Base-by-base conservation (phyloP, 768 basidiomycete genomes). In the Tylopilus intermedius region DNA sequence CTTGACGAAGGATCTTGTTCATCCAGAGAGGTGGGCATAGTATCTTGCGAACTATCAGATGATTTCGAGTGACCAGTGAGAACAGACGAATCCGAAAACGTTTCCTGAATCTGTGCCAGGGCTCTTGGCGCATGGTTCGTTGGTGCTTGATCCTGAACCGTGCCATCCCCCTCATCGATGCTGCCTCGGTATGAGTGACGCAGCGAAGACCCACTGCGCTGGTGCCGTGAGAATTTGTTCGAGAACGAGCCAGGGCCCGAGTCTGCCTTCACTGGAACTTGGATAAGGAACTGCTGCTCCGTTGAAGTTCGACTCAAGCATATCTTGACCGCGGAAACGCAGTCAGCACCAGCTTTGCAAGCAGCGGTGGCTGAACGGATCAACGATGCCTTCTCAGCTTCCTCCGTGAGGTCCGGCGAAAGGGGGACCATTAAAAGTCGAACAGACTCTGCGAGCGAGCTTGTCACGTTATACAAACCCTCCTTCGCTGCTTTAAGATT, bases 281-380 rank as follows among this genome's bases (percentile, higher is more conserved):
- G 79, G 66, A 88, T 77, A 56, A 88, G 69, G 63, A 88, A 84
- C 9, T 83, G 78, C 37, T 77, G 75, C 61, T 85, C 84, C 39
- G 79, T 77, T 11, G 77, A 69, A 21, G 84, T 75, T 47, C 84
- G 78, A 64, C 77, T 82, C 50, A 94, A 70, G 64, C 90, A 94
- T 55, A 86, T 78, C 70, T 88, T 91, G 59, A 94, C 90, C 24
- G 90, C 82, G 8, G 84, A 79, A 39, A 92, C 86, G 67, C 93
- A 95, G 56, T 96, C 94, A 10, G 87, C 84, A 27, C 90, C 92
- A 26, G 89, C 84, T 65, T 91, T 88, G 53, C 94, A 74, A 5
- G 94, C 90, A 44, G 80, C 81, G 5, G 95, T 96, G 8, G 94
- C 92, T n/a, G 85, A 86, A 50, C 85, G 80, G 57, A 97, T 76